Evolutionary conservation across 106 monocot species (phyloP).

Genomic region (Acorus calamus): DNA sequence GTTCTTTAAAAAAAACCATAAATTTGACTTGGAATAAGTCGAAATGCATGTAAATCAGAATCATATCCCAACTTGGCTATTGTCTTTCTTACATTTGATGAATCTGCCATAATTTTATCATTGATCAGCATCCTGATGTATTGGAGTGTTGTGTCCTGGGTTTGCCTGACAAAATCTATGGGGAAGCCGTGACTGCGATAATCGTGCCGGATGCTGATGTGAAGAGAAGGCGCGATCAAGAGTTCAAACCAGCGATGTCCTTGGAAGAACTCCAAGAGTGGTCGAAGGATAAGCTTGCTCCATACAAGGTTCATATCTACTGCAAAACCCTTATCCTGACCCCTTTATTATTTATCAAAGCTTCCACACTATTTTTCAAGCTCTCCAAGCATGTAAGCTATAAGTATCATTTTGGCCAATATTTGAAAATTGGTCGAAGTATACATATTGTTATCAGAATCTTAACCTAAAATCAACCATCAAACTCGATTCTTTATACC

Average conservation of each 20-base stretch:
- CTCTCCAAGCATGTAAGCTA: too few species aligned
- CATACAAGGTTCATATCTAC: slow-evolving; percentile 65
- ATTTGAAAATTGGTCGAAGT: too few species aligned
- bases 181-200: slow-evolving; percentile 76
- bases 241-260: slow-evolving; percentile 35
- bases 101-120: background rate
- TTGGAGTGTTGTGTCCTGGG: slow-evolving; percentile 86
- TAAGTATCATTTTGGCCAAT: too few species aligned
- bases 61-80: too few species aligned
- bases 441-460: too few species aligned
- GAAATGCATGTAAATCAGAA: too few species aligned
- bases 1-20: too few species aligned
- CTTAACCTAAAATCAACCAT: too few species aligned
- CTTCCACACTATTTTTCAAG: too few species aligned
- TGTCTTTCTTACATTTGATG: background rate
- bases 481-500: too few species aligned
- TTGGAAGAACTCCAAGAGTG: slow-evolving; percentile 68
- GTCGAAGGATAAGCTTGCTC: slow-evolving; percentile 81
- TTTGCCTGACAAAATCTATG: slow-evolving; percentile 72
- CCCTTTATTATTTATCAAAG: background rate
- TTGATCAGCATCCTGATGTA: slow-evolving; percentile 59
- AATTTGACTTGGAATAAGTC: too few species aligned
- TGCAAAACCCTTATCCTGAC: background rate
- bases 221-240: slow-evolving; percentile 26
- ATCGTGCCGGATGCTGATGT: slow-evolving; percentile 50